Evolutionary conservation across 108 stramenopile species (phyloP), one percentile per base, ranked within the genome.

Genomic region (Hondaea fermentalgiana): DNA sequence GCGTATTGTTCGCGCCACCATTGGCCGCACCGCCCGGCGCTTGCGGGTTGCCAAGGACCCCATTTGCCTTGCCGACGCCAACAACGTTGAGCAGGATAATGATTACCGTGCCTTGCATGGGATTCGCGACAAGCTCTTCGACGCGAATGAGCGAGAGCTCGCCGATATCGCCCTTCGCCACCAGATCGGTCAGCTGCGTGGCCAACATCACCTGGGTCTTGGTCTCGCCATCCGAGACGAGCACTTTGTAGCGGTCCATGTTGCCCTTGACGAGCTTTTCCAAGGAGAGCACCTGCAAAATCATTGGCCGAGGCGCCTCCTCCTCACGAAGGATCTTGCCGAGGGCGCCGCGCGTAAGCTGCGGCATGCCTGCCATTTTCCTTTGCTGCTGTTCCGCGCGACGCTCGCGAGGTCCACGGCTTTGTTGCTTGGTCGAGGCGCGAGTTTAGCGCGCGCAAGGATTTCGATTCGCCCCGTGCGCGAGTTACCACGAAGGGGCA

Each of bases 121-220:
- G 12, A 72, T 92, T 92, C 16, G 59, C 64, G 57, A 92, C 90
- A 60, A 59, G 89, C 17, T 92, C 72, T 5, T 45, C 53, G n/a
- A 93, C 29, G 8, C 60, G 43, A 72, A 92, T 59, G 12, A 91
- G 12, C 23, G 72, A 57, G 42, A 45, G 12, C 72, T 91, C 90
- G 47, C 14, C n/a, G 21, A 92, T 43, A 35, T 72, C 58, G 17
- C 90, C 88, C 58, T 29, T 57, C 57, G 35, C 57, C 35, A 93
- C 72, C 35, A 93, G 44, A 5, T 87, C 59, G 58, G 90, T 91
- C 29, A 88, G 91, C 92, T 91, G 92, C 29, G 92, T 91, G 44
- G 92, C 89, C 43, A 92, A 91, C 92, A 93, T 93, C 29, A 72
- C 90, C 88, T 91, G 91, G 42, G 35, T 51, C 87, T 53, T 69